Conservation (phyloP, 305 asterid genomes). For the Fraxinus greggii region DNA sequence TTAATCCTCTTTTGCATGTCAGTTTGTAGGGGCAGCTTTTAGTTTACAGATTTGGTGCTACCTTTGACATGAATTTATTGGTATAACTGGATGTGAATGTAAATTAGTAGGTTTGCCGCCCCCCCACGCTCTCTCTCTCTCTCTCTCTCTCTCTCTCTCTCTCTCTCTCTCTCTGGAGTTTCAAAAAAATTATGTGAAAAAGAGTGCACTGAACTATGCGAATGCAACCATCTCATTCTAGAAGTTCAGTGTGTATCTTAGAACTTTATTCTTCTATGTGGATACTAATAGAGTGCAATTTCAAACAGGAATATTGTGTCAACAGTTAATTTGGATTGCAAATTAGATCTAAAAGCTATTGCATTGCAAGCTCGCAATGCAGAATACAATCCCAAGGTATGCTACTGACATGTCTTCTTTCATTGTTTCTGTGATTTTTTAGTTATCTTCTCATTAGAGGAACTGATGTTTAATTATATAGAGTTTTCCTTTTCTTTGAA, state of each 20-base stretch:
- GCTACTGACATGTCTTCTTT: not conserved
- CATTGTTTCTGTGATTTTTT: not conserved
- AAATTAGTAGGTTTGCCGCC: not conserved
- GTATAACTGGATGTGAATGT: not conserved
- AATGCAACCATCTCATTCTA: not conserved
- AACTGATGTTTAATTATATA: not conserved
- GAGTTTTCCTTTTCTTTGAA: not conserved
- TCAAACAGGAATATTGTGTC: slow-evolving; percentile 64
- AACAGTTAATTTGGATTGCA: slow-evolving; percentile 76
- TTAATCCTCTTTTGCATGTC: not conserved
- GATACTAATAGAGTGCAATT: not conserved
- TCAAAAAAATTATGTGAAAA: not conserved
- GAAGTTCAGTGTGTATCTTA: not conserved
- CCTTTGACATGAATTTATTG: not conserved
- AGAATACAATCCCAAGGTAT: slow-evolving; percentile 76
- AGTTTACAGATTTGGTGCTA: not conserved
- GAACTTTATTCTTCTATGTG: not conserved
- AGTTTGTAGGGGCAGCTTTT: not conserved
- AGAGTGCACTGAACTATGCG: not conserved
- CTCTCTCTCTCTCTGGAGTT: not conserved
- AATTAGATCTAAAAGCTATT: slow-evolving; percentile 74
- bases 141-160: not conserved
- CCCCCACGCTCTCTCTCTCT: too few relatives aligned
- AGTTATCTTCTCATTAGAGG: not conserved
- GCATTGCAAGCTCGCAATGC: slow-evolving; percentile 85